Evolutionary conservation across 1,284 basidiomycete species (phyloP).

Genomic region (Phenoliferia sp.): DNA sequence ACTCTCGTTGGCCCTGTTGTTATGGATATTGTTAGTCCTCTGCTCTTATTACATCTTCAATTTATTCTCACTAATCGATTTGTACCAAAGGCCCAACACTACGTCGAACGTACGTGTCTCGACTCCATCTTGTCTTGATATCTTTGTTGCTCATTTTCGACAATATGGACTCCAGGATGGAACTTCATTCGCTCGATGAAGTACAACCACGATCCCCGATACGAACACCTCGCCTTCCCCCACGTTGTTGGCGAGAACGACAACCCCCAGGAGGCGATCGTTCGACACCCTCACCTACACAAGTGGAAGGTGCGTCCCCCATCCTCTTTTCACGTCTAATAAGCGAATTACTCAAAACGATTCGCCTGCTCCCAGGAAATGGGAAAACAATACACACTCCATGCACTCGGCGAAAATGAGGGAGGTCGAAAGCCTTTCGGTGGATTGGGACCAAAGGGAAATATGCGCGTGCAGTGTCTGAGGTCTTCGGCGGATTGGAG

Average conservation of each 20-base stretch:
- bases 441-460: constrained; percentile 21
- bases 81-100: constrained; percentile 92
- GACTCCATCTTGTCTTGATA: constrained; percentile 59
- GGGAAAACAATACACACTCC: not conserved
- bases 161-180: constrained; percentile 36
- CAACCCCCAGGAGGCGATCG: constrained; percentile 16
- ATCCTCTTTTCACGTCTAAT: not conserved
- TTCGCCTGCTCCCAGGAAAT: constrained; percentile 9
- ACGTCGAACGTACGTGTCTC: constrained; percentile 75
- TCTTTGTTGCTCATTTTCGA: not conserved
- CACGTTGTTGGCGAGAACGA: constrained; percentile 52
- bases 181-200: constrained; percentile 44
- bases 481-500: constrained; percentile 20
- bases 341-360: not conserved
- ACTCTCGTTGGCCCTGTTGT: constrained; percentile 76
- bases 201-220: constrained; percentile 50
- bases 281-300: constrained; percentile 23
- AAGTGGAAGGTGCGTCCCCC: not conserved
- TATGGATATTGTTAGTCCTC: constrained; percentile 57
- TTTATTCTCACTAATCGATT: constrained; percentile 74
- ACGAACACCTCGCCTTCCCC: constrained; percentile 77
- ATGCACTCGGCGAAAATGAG: constrained; percentile 2
- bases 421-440: constrained; percentile 8
- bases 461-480: constrained; percentile 58
- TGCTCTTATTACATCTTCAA: not conserved